Base-by-base conservation (phyloP, 768 basidiomycete species). In the Calocera viscosa region DNA sequence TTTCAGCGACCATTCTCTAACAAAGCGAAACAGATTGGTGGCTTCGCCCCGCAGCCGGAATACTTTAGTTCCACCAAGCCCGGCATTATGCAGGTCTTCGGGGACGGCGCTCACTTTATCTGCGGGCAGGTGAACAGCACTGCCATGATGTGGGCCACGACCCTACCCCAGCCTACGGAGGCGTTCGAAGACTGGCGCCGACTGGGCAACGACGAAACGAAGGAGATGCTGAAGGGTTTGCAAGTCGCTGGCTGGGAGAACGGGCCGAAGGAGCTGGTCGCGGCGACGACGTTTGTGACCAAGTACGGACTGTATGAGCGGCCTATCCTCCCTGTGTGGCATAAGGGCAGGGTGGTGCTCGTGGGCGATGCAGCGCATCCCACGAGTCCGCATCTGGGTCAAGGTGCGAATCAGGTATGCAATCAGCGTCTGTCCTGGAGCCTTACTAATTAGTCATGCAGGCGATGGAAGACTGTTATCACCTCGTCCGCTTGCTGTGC, bases 291-390 rank as follows among this genome's bases (percentile, higher is more conserved):
- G 33, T 69, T 68, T 34, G 65, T 76, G 14, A 72, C 74, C 63
- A 77, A 77, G 78, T 80, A 75, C 67, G 80, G 79, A 2, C 66
- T 80, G 64, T 81, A 81, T 68, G 79, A 80, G 68, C 77, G 80
- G 22, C 77, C 78, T 10, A 77, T 78, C 60, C 69, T 80, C 28
- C 67, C 71, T 34, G 70, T 74, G 2, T 81, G 80, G 80, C 76
- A 80, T 68, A 73, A 75, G 38, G 78, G 77, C 22, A 74, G 80
- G 12, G 76, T 80, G 11, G 74, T 79, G 8, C 74, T 82, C 39
- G 72, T 81, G 14, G 80, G 80, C 2, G 80, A 81, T 69, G 80
- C 79, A 7, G 80, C 80, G 2, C 80, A 81, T 69, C 80, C 80
- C 1, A 80, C 80, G 2, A 79, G 77, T 68, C 80, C 80, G 0